Percentiles rank a stretch among this genome's conserved stretches.
Evolutionary conservation across 2,329 filamentous ascomycete species (phyloP).

Genomic region (Ploettnerulaceae sp.): DNA sequence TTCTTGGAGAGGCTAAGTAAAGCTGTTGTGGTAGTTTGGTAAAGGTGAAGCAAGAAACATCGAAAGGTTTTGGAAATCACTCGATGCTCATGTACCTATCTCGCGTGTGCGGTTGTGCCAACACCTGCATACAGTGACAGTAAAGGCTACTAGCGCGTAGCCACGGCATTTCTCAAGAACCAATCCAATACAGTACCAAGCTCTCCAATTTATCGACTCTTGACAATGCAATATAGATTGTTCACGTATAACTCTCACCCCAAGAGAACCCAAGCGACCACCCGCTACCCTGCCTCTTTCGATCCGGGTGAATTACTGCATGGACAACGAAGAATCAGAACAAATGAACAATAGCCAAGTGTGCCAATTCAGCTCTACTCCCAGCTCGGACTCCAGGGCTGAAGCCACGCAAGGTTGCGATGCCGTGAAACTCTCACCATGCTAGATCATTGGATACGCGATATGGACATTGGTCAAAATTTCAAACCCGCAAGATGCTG

Average conservation of each 20-base stretch:
- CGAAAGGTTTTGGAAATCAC: constrained; percentile 4
- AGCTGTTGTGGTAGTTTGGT: too few species aligned
- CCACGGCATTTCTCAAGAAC: constrained; percentile 3
- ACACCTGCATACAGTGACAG: not conserved
- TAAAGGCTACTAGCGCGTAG: constrained; percentile 7
- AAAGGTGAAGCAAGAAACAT: constrained; percentile 9
- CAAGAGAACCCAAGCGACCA: not conserved
- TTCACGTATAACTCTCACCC: not conserved
- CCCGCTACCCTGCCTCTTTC: not conserved
- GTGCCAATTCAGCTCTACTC: not conserved
- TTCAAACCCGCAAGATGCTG: constrained; percentile 14
- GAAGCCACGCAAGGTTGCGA: not conserved
- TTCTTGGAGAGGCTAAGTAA: too few species aligned
- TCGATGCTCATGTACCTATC: constrained; percentile 5
- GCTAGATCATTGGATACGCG: constrained; percentile 10
- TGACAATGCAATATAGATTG: not conserved
- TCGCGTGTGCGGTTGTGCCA: not conserved
- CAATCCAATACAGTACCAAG: not conserved
- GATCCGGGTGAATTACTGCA: constrained; percentile 1
- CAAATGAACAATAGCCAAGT: not conserved
- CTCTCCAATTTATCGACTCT: not conserved
- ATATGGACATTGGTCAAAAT: constrained; percentile 13
- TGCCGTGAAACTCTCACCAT: constrained; percentile 14
- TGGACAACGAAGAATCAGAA: not conserved
- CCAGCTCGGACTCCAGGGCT: not conserved